These are phyloP conservation scores for Candida pseudoviswanathii DNA, from an alignment of 1,139 yeast genomes.

Conservation along the genomic window DNA sequence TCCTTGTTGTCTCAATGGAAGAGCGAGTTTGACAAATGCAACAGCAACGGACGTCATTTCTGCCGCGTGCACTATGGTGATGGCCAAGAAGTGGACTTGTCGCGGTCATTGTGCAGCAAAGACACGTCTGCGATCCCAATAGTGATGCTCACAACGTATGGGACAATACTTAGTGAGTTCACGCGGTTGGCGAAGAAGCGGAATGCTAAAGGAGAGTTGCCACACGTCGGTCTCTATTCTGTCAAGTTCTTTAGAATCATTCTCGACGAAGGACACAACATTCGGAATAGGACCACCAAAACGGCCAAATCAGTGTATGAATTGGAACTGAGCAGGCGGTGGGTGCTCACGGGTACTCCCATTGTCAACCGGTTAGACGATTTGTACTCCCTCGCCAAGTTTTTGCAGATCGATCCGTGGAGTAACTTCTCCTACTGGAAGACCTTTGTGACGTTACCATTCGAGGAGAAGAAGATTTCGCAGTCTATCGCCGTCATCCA, in stretches of 20 bases:
- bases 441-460: conserved; percentile 81
- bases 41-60: conserved; percentile 44
- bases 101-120: conserved; percentile 39
- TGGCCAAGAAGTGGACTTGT: conserved; percentile 52
- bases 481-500: conserved; percentile 83
- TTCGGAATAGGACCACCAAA: conserved; percentile 77
- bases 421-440: conserved; percentile 85
- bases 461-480: conserved; percentile 68
- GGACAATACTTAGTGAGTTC: conserved; percentile 81
- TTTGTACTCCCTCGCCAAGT: conserved; percentile 74
- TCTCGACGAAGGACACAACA: conserved; percentile 91
- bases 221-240: conserved; percentile 61
- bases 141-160: conserved; percentile 85
- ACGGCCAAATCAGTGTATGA: conserved; percentile 81
- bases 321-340: conserved; percentile 63
- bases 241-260: conserved; percentile 78
- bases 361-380: conserved; percentile 89
- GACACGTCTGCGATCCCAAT: conserved; percentile 53
- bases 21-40: conserved; percentile 67
- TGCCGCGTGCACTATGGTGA: conserved; percentile 77
- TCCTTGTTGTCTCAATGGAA: conserved; percentile 91
- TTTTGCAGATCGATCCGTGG: conserved; percentile 86
- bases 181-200: conserved; percentile 37
- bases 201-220: conserved; percentile 31
- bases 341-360: conserved; percentile 96